A percentile compares a stretch with the other conserved stretches of the same genome.
Evolutionary conservation across 306 rosid genomes (phyloP).

Genomic region (Astragalus glycyphyllos): DNA sequence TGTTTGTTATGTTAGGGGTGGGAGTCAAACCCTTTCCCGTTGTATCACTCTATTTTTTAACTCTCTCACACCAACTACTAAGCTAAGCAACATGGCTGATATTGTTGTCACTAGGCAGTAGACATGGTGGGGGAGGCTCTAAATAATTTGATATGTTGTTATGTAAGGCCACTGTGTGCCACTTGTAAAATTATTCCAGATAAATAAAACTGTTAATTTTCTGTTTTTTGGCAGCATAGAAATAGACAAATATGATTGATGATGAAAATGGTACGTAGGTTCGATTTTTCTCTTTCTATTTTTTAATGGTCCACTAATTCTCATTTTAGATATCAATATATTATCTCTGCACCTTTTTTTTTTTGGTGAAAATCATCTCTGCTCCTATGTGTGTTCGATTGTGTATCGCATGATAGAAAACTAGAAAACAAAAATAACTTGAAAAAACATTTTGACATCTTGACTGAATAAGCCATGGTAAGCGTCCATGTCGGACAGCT

Average conservation of each 20-base stretch:
- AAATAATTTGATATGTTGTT: neutral
- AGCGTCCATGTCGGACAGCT: conserved; percentile 42
- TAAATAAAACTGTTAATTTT: neutral
- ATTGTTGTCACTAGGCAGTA: conserved; percentile 39
- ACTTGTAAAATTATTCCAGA: neutral
- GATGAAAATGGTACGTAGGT: conserved; percentile 22
- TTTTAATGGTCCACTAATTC: neutral
- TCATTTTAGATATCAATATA: too few species aligned
- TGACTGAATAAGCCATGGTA: conserved; percentile 50
- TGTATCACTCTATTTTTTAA: too few species aligned
- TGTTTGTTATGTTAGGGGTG: too few species aligned
- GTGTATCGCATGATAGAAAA: too few species aligned
- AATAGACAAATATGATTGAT: conserved; percentile 4
- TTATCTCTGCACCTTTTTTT: too few species aligned
- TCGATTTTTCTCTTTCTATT: neutral
- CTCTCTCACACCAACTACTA: too few species aligned
- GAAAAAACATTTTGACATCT: conserved; percentile 59
- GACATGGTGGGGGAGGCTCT: conserved; percentile 46
- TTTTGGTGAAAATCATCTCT: too few species aligned
- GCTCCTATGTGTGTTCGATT: too few species aligned
- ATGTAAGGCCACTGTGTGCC: neutral
- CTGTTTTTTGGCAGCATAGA: neutral
- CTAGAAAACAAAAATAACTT: neutral
- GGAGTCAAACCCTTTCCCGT: too few species aligned
- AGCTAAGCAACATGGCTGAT: conserved; percentile 37